Base-by-base conservation (phyloP, 2,329 filamentous ascomycete genomes). In the Fusarium sp. region DNA sequence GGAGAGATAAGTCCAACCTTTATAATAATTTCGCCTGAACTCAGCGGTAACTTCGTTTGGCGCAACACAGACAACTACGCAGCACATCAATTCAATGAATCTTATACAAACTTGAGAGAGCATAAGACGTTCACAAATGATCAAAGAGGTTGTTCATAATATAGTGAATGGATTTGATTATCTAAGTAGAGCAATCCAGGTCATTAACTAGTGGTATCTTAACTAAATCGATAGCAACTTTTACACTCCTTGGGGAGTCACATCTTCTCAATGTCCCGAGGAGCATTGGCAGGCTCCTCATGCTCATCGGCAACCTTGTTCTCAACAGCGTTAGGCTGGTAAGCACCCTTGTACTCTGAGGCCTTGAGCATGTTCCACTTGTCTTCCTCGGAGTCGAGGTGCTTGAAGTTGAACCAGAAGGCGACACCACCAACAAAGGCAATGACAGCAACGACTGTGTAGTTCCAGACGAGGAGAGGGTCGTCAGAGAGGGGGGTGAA, bases 401-500 rank as follows among this genome's bases (percentile, higher is more conserved):
- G 82, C 41, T 84, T 81, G 82, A 91, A 92, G 74, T 85, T 87
- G 74, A 90, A 77, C 90, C 91, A 94, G 82, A 94, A 94, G 3
- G 84, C 82, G 6, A 84, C 66, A 25, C 89, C 90, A 38, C 90
- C 91, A 10, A 90, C 54, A 40, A 88, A 85, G 0, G 91, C 86
- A 54, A 93, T 82, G 61, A 88, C 81, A 8, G 90, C 88, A 20
- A 92, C 85, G 20, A 84, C 78, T 11, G 83, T 85, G 79, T 94
- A 94, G 81, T 94, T 92, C 90, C 90, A 93, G 6, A 91, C 86
- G 41, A 92, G 82, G 25, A 91, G 79, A 3, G 91, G 91, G 75
- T 93, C 90, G 9, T 82, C 84, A 0, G 87, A 86, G 2, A 93
- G 81, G 1, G 86, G 82, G 10, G 87, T 86, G 41, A 92, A 85